Evolutionary conservation across 805 yeast species (phyloP), one percentile per base, ranked within the genome.

Genomic region (Schwanniomyces vanrijiae): DNA sequence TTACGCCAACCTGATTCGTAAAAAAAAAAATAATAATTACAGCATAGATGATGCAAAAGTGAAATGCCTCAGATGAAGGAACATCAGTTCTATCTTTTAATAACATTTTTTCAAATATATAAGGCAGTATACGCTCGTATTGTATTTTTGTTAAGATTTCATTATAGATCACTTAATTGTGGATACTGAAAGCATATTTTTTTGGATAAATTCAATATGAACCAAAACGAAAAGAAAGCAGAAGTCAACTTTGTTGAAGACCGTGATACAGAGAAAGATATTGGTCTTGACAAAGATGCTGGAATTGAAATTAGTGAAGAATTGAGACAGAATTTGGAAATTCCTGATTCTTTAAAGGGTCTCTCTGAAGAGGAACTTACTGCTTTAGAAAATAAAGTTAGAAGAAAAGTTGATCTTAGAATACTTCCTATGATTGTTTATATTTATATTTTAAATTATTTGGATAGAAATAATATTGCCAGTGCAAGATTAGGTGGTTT

Each of bases 391-490:
- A 63, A 55, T 44, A 73, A 66, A 48, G 69, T 80, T 13, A 71
- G 71, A 29, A 55, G 77, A 40, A 80, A 77, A 51, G 62, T 78
- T 37, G 86, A 82, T 54, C 24, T 73, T 7, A 61, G 82, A 49
- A 66, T 80, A 45, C 60, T 80, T 48, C 82, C 83, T 16, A 71
- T 75, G 75, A 54, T 78, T 26, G 73, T 77, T 47, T 63, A 69
- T 51, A 73, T 80, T 52, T 80, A 78, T 55, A 75, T 80, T 49
- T 67, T 80, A 50, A 80, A 80, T 53, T 77, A 72, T 53, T 62
- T 79, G 43, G 83, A 79, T 58, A 56, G 83, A 44, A 75, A 76
- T 51, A 79, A 78, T 53, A 75, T 80, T 52, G 83, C 83, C 10
- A 73, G 77, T 55, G 83, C 83, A 1, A 66, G 79, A 47, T 65